Percentiles rank a stretch among this genome's conserved stretches.
Evolutionary conservation across 371 early-diverging fungal species (phyloP).

Genomic region (Mucor sp.): DNA sequence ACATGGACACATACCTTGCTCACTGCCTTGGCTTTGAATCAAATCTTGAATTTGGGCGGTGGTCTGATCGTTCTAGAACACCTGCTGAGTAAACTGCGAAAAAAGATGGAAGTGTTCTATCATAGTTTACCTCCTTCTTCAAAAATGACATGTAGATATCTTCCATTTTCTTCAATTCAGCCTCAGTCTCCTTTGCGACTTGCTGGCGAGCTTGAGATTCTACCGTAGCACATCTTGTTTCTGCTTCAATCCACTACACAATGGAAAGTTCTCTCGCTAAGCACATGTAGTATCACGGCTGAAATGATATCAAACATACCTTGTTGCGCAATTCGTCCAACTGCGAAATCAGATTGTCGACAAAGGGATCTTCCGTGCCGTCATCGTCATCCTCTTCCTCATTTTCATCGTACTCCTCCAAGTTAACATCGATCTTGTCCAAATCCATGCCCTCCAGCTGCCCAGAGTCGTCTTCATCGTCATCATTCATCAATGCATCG

Average conservation of each 20-base stretch:
- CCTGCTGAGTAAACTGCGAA: conserved; percentile 9
- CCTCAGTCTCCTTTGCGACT: conserved; percentile 49
- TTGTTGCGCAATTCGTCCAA: conserved; percentile 54
- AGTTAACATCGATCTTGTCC: conserved; percentile 24
- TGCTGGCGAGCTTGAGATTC: conserved; percentile 61
- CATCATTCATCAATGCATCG: conserved; percentile 6
- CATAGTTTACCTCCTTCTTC: conserved; percentile 33
- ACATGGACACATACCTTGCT: neutral
- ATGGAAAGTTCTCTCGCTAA: neutral
- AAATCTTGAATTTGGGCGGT: conserved; percentile 2
- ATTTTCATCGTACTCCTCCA: neutral
- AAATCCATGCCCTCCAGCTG: neutral
- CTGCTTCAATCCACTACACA: conserved; percentile 54
- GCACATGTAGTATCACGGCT: neutral
- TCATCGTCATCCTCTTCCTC: conserved; percentile 5
- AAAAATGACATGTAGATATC: conserved; percentile 38
- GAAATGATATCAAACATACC: conserved; percentile 16
- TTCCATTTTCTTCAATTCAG: conserved; percentile 45
- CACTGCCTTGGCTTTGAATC: neutral
- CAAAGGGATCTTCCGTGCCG: conserved; percentile 42
- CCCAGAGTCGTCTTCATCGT: conserved; percentile 2
- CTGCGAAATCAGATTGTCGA: conserved; percentile 44
- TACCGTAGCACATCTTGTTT: conserved; percentile 53
- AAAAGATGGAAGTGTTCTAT: neutral
- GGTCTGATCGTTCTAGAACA: conserved; percentile 12